Evolutionary conservation across 75 land plant species (phyloP).

Genomic region (Selaginella tamariscina): DNA sequence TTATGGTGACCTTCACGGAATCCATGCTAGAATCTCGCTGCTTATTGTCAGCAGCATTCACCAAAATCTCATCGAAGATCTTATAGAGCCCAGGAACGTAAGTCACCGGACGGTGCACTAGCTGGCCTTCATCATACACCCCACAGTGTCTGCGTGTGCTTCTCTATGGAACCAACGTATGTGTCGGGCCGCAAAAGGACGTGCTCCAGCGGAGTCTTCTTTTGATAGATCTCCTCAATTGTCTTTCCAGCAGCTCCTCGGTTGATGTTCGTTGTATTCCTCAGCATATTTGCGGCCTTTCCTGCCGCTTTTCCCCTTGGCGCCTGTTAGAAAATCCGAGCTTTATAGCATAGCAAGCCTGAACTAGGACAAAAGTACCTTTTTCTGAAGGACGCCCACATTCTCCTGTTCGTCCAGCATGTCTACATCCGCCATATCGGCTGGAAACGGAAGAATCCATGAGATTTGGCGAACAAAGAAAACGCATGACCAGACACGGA

Average conservation of each 20-base stretch:
- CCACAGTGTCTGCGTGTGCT: slow-evolving; percentile 85
- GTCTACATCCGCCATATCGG: too few relatives aligned
- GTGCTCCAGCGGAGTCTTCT: slow-evolving; percentile 93
- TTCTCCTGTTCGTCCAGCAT: too few relatives aligned
- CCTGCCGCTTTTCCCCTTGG: too few relatives aligned
- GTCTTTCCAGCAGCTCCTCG: slow-evolving; percentile 39
- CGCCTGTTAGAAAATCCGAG: too few relatives aligned
- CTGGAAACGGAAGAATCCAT: too few relatives aligned
- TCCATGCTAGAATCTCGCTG: slow-evolving; percentile 85
- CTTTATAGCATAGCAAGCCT: too few relatives aligned
- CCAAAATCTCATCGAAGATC: slow-evolving; percentile 96
- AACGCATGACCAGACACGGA: too few relatives aligned
- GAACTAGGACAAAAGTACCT: too few relatives aligned
- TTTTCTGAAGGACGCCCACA: too few relatives aligned
- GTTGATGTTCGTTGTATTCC: too few relatives aligned
- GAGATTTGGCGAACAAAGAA: too few relatives aligned
- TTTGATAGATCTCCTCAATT: slow-evolving; percentile 94
- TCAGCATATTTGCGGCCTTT: too few relatives aligned
- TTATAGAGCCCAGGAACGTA: slow-evolving; percentile 98
- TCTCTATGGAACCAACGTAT: slow-evolving; percentile 92
- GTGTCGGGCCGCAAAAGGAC: slow-evolving; percentile 96
- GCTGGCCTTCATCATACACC: slow-evolving; percentile 45
- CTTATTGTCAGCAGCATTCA: slow-evolving; percentile 98
- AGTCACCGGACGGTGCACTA: slow-evolving; percentile 49
- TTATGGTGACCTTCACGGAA: slow-evolving; percentile 44